A percentile compares a stretch with the other conserved stretches of the same genome.
phyloP scores from a whole-genome alignment of 202 grass and related monocot genomes.

The Elaeis oleifera region DNA sequence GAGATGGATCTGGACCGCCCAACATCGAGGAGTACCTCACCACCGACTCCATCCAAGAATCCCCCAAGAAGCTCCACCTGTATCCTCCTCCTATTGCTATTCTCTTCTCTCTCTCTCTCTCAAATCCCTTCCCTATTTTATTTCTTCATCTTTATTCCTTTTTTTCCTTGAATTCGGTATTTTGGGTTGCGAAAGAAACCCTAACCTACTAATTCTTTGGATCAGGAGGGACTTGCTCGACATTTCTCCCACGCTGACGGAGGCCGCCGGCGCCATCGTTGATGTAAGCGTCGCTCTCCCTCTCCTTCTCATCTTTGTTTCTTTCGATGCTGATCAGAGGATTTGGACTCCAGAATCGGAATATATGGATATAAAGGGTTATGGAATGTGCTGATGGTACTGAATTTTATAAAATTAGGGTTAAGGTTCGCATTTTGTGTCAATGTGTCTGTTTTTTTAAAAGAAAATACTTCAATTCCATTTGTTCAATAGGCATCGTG shows the following conservation, averaged over 20 bases:
- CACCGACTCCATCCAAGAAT: conserved; percentile 50
- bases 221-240: conserved; percentile 89
- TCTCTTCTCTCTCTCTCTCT: not conserved
- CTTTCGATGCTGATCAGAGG: not conserved
- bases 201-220: not conserved
- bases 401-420: too few species aligned
- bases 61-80: conserved; percentile 49
- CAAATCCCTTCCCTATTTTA: too few species aligned
- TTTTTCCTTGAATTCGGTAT: not conserved
- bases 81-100: conserved; percentile 7
- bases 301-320: conserved; percentile 4
- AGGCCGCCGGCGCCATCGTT: conserved; percentile 90
- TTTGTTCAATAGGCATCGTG: too few species aligned
- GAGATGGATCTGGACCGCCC: conserved; percentile 71
- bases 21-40: conserved; percentile 92
- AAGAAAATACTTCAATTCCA: too few species aligned
- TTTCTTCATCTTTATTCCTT: not conserved
- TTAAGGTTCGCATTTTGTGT: too few species aligned
- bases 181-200: not conserved
- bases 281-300: conserved; percentile 51
- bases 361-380: too few species aligned
- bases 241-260: conserved; percentile 83
- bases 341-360: not conserved
- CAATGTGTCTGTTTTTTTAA: too few species aligned
- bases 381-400: too few species aligned